Base-by-base conservation (phyloP, 2,329 filamentous ascomycete species). In the Nannizziopsis barbatae region DNA sequence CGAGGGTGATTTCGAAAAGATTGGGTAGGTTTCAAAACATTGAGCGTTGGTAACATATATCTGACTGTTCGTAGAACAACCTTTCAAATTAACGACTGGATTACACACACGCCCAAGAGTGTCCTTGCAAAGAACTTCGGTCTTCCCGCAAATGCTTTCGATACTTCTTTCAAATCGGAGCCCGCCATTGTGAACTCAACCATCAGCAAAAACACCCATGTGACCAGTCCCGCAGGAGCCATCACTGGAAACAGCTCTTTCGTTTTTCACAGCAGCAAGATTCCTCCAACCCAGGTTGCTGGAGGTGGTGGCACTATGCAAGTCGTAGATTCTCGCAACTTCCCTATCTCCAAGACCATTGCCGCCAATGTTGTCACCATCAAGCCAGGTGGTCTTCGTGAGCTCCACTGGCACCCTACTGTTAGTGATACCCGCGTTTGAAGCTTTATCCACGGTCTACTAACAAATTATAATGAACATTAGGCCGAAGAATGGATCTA, bases 11-110 rank as follows among this genome's bases (percentile, higher is more conserved):
- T 84, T 84, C 58, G 79, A 84, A 58, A 74, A 73, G 45, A 66
- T 74, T 27, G 78, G 77, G 72, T 78, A 60, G 51, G 69, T 56
- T 3, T 5, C 1, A 2, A 2, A 10, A 30, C 9, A n/a, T 22
- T n/a, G 4, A 8, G 9, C 15, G 9, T 20, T 20, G 14, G 15
- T 2, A 7, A 40, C 37, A 18, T 40, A 5, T 5, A 15, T 49
- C 15, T 17, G 42, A 32, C 17, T 5, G 51, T 9, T 36, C 18
- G 20, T 31, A 76, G 77, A n/a, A 82, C 78, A 0, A 84, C 81
- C 0, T 85, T 84, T 70, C 82, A 79, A 65, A 71, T 84, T 18
- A 80, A 81, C 53, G 81, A 85, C 65, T 84, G 81, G 81, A 71
- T 85, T 32, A 67, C 74, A 0, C 80, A 83, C 58, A 84, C 80